These are phyloP conservation scores for Candida sanyaensis DNA, from an alignment of 1,139 yeast species.

Conservation along the genomic window DNA sequence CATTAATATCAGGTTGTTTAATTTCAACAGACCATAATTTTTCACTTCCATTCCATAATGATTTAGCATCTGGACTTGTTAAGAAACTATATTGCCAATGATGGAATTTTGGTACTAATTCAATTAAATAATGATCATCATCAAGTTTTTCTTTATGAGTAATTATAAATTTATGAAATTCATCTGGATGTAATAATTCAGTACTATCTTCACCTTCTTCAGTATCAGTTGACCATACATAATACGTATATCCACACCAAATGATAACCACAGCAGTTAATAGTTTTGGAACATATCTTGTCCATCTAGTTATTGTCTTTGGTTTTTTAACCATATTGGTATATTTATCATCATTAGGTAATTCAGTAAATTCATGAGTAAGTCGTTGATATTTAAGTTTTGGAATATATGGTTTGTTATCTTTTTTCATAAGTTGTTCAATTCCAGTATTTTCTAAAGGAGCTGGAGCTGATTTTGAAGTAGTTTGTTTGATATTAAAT, in stretches of 20 bases:
- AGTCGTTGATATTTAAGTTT: conserved; percentile 52
- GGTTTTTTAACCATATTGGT: conserved; percentile 30
- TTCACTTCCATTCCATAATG: conserved; percentile 77
- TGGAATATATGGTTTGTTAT: conserved; percentile 56
- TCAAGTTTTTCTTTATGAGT: conserved; percentile 71
- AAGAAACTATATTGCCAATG: conserved; percentile 51
- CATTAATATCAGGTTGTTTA: conserved; percentile 91
- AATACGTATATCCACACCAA: conserved; percentile 66
- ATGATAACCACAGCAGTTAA: conserved; percentile 50
- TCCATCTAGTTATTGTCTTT: conserved; percentile 38
- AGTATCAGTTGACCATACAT: conserved; percentile 34
- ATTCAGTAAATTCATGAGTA: conserved; percentile 64
- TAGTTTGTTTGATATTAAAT: conserved; percentile 18
- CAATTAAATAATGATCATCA: conserved; percentile 69
- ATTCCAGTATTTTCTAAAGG: conserved; percentile 35
- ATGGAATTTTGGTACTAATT: conserved; percentile 63
- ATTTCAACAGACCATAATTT: conserved; percentile 86
- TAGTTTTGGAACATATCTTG: conserved; percentile 58
- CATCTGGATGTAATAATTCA: conserved; percentile 55
- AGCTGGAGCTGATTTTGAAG: conserved; percentile 44
- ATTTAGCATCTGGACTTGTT: conserved; percentile 38
- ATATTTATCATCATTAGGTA: conserved; percentile 49
- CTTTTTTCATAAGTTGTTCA: conserved; percentile 36
- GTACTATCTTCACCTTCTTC: conserved; percentile 44
- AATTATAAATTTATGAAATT: conserved; percentile 68